phyloP scores from a whole-genome alignment of 441 rosid species.

The Brassica hybrid region DNA sequence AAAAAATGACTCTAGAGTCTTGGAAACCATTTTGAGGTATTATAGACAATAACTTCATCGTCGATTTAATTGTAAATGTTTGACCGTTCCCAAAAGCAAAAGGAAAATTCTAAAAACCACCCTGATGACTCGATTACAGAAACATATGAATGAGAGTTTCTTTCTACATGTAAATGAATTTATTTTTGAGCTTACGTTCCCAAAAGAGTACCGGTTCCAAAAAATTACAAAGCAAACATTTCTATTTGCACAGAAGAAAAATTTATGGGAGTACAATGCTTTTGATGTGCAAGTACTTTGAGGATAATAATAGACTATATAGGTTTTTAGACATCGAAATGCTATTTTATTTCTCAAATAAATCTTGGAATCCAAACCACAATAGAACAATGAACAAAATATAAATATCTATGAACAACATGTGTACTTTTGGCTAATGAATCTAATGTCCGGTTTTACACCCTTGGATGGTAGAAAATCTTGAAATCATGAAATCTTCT shows the following conservation, averaged over 20 bases:
- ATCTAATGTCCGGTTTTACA: too few relatives aligned
- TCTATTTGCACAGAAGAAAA: constrained; percentile 9
- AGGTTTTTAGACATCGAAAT: not conserved
- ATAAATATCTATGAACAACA: too few relatives aligned
- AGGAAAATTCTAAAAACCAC: not conserved
- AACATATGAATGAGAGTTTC: not conserved
- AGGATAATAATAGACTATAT: constrained; percentile 10
- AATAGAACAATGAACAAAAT: too few relatives aligned
- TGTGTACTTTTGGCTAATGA: not conserved
- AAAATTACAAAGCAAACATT: constrained; percentile 27
- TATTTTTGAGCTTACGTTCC: not conserved
- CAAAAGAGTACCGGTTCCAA: constrained; percentile 3
- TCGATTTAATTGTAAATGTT: not conserved
- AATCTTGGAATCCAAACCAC: not conserved
- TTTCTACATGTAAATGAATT: not conserved
- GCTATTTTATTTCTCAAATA: too few relatives aligned
- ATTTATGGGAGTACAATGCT: constrained; percentile 13
- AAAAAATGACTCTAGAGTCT: not conserved
- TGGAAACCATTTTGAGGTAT: not conserved
- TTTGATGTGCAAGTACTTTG: constrained; percentile 12
- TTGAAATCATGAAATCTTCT: not conserved
- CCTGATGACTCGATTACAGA: constrained; percentile 3
- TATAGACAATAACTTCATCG: not conserved
- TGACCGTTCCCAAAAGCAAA: not conserved
- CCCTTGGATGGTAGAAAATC: not conserved